A percentile compares a stretch with the other conserved stretches of the same genome.
Evolutionary conservation across 2,329 filamentous ascomycete genomes (phyloP).

Genomic region (Penicillium brevicompactum): DNA sequence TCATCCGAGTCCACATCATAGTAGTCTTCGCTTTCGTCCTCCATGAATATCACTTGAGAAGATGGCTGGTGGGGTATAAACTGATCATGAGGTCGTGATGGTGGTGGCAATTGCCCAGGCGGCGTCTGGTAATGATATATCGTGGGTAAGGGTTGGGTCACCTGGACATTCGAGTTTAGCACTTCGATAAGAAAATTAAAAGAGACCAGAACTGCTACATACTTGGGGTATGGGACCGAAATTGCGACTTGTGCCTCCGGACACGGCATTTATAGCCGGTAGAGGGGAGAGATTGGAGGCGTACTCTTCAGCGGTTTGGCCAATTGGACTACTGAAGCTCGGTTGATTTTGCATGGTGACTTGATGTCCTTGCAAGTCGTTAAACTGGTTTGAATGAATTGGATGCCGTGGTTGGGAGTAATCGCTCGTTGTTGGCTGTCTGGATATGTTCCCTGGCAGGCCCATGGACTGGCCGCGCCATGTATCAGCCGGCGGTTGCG

Average conservation of each 20-base stretch:
- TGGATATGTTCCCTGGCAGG: not conserved
- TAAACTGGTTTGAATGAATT: not conserved
- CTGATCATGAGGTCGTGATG: slow-evolving; percentile 7
- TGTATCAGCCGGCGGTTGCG: slow-evolving; percentile 7
- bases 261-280: not conserved
- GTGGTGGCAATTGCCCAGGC: slow-evolving; percentile 3
- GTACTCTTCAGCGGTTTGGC: slow-evolving; percentile 4
- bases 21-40: slow-evolving; percentile 62
- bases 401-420: slow-evolving; percentile 2
- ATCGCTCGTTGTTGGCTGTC: not conserved
- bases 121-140: slow-evolving; percentile 17
- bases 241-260: not conserved
- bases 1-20: slow-evolving; percentile 65
- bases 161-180: not conserved
- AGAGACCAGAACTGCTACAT: not conserved
- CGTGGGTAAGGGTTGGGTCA: slow-evolving; percentile 1
- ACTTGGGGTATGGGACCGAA: slow-evolving; percentile 5
- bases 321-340: not conserved
- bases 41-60: slow-evolving; percentile 42
- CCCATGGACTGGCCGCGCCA: slow-evolving; percentile 11
- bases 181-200: not conserved
- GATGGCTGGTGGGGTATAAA: slow-evolving; percentile 16
- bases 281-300: slow-evolving; percentile 3
- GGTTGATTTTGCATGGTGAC: not conserved
- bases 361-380: not conserved